Conservation (phyloP, 208 protist species). For the Naegleria gruberi region DNA sequence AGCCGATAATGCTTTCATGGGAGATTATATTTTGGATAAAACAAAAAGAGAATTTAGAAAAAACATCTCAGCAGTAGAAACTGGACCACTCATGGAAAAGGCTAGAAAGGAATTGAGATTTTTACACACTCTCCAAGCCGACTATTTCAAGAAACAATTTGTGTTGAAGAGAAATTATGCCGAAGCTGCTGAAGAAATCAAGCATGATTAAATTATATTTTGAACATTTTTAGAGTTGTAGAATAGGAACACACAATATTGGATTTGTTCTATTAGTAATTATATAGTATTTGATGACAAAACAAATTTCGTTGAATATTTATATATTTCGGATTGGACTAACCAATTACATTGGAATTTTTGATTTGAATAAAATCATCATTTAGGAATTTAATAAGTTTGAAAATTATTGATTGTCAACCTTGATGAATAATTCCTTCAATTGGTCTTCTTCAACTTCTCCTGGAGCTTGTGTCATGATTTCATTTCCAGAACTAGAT, state of each 20-base stretch:
- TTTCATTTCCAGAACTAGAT: conserved; percentile 46
- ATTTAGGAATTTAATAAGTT: background rate
- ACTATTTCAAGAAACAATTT: background rate
- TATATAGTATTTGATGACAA: too few species aligned
- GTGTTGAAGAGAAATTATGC: background rate
- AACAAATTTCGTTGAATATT: too few species aligned
- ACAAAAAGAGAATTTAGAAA: background rate
- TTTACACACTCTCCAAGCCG: background rate
- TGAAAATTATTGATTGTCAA: conserved; percentile 6
- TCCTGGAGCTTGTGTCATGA: conserved; percentile 44
- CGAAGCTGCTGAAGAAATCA: background rate
- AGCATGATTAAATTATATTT: background rate
- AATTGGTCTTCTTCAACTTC: conserved; percentile 31
- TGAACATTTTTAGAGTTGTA: too few species aligned
- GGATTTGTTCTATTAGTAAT: too few species aligned
- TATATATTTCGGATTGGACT: too few species aligned
- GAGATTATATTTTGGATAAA: background rate
- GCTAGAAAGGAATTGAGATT: background rate
- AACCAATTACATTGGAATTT: too few species aligned
- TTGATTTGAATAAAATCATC: too few species aligned
- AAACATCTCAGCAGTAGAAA: background rate
- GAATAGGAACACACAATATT: too few species aligned
- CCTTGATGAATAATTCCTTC: conserved; percentile 31
- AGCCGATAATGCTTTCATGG: background rate
- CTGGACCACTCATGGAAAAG: background rate